A percentile compares a stretch with the other conserved stretches of the same genome.
Conservation (phyloP, 139 green algal species). For the Haematococcus sp. region DNA sequence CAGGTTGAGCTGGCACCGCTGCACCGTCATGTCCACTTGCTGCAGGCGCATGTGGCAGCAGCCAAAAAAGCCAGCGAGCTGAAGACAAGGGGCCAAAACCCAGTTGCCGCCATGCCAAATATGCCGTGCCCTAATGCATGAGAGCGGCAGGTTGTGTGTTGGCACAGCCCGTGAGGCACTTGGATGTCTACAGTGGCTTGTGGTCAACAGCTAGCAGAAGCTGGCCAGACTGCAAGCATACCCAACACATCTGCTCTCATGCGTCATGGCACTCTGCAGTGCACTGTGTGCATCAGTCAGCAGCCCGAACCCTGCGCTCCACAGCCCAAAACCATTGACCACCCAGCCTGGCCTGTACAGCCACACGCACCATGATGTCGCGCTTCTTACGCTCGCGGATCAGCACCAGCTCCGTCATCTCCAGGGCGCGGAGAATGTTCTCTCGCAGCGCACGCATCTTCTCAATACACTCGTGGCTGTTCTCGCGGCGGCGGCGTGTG, state of each 20-base stretch:
- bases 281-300: no score
- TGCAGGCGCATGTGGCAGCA: constrained; percentile 1
- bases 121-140: no score
- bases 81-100: not conserved
- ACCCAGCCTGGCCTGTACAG: no score
- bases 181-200: not conserved
- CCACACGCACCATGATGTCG: constrained; percentile 56
- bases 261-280: no score
- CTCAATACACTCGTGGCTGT: constrained; percentile 75
- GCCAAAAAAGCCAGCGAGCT: not conserved
- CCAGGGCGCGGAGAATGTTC: constrained; percentile 60
- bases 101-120: no score
- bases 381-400: constrained; percentile 74
- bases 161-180: not conserved
- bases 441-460: constrained; percentile 73
- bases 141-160: not conserved
- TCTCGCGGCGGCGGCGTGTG: constrained; percentile 80
- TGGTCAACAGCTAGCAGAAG: not conserved
- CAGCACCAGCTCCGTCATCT: constrained; percentile 63
- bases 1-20: constrained; percentile 28
- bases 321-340: no score
- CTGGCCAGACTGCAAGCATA: not conserved
- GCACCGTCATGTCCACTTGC: constrained; percentile 34
- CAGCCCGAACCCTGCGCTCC: no score
- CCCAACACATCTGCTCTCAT: no score